phyloP scores from a whole-genome alignment of 768 basidiomycete genomes.

The Naematelia aurantialba region DNA sequence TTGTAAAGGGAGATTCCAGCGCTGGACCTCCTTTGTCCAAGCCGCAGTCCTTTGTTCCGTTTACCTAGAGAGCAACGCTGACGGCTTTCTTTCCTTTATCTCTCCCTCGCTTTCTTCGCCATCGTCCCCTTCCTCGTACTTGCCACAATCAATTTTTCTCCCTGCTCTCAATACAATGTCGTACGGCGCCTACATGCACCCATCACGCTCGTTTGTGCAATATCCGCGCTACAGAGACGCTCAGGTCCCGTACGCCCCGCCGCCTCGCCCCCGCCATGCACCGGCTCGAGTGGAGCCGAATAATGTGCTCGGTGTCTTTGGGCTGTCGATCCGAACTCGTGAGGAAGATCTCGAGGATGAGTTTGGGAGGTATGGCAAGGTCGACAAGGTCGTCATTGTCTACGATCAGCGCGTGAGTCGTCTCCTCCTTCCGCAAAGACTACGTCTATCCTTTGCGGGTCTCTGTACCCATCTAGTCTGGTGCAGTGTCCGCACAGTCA shows the following conservation, averaged over 20 bases:
- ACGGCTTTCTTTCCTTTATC: not conserved
- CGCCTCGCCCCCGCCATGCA: conserved; percentile 10
- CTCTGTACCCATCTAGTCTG: not conserved
- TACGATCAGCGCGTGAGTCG: conserved; percentile 87
- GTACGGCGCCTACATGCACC: not conserved
- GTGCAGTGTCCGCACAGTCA: no score
- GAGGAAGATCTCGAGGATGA: conserved; percentile 94
- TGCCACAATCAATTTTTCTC: no score
- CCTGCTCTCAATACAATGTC: no score
- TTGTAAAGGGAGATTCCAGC: no score
- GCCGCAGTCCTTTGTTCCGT: not conserved
- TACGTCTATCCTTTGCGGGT: no score
- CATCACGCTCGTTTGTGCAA: not conserved
- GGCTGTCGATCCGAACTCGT: conserved; percentile 88
- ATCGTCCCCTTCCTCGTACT: not conserved
- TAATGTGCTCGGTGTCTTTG: conserved; percentile 92
- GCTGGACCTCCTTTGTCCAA: not conserved
- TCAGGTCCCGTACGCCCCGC: conserved; percentile 1
- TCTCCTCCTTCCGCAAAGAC: not conserved
- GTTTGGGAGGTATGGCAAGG: conserved; percentile 79
- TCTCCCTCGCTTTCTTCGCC: not conserved
- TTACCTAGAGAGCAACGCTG: not conserved
- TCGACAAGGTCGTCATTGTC: conserved; percentile 93
- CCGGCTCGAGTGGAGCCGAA: conserved; percentile 57
- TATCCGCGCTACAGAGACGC: not conserved